Evolutionary conservation across 768 basidiomycete species (phyloP), one percentile per base, ranked within the genome.

Genomic region (Leccinum barrowsii): DNA sequence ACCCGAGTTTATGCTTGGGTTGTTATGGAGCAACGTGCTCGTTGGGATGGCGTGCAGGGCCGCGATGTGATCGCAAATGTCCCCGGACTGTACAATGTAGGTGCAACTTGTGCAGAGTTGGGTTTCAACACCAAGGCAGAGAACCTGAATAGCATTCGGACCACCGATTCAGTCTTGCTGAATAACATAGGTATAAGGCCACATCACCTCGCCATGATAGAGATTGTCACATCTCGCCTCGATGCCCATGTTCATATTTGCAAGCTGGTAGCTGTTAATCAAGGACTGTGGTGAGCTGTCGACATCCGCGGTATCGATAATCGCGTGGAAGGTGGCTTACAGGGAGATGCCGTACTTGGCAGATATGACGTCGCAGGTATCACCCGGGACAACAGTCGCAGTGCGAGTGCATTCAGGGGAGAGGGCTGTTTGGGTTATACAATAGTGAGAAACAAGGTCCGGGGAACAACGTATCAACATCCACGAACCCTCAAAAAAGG

Each of bases 331-430:
- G 32, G 12, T 34, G n/a, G 74, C 84, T 53, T 60, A 88, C 86
- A 85, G 84, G 42, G 86, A 86, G 61, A 80, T 83, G 54, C 83
- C 80, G 65, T 85, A 65, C 19, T 77, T 67, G 32, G 80, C 79
- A 63, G 84, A 89, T 70, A 91, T 90, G 55, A 59, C 65, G 72
- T 90, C 13, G 69, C 89, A 91, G 56, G 78, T 81, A 66, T 90
- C 85, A 32, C 82, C 83, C 7, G 67, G 53, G 37, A 3, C 13
- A 8, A 90, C 78, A 53, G 81, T 86, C 67, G 85, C 84, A 19
- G 68, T 78, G 63, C 89, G 83, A 19, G 79, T 74, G 69, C 89
- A 90, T 12, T 34, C 28, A 17, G 37, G 37, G 17, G 37, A 74
- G 59, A 74, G 59, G 11, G 58, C 13, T 5, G 74, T 75, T 26